phyloP scores from a whole-genome alignment of 2,329 filamentous ascomycete species.

The Cryphonectria parasitica region DNA sequence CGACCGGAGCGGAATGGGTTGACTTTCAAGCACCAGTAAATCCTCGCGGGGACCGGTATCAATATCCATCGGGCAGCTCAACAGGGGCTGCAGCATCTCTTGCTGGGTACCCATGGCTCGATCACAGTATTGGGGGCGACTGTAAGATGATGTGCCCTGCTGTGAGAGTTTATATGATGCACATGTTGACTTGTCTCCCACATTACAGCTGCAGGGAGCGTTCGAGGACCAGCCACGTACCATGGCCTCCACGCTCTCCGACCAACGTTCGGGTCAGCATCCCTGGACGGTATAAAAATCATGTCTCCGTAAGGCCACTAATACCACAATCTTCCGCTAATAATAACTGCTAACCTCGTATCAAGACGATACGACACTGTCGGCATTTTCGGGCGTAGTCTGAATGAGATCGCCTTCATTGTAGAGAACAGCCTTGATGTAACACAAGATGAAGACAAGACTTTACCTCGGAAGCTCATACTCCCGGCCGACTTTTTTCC shows the following conservation, averaged over 20 bases:
- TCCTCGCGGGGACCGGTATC: conserved; percentile 38
- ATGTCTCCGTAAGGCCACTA: conserved; percentile 22
- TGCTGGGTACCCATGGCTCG: conserved; percentile 34
- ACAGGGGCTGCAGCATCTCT: conserved; percentile 32
- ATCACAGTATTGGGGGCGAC: conserved; percentile 33
- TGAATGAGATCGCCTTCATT: conserved; percentile 15
- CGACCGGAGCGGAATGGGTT: conserved; percentile 28
- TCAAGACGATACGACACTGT: conserved; percentile 28
- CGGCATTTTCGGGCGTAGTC: conserved; percentile 19
- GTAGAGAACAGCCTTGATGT: conserved; percentile 20
- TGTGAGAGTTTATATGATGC: conserved; percentile 19
- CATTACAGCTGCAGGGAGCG: conserved; percentile 17
- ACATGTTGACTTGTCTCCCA: not conserved
- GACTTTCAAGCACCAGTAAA: conserved; percentile 37
- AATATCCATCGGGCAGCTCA: conserved; percentile 31
- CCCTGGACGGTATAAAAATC: conserved; percentile 15
- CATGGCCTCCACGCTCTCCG: conserved; percentile 26
- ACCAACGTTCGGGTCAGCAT: conserved; percentile 18
- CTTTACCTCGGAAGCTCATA: conserved; percentile 12
- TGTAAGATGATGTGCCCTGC: conserved; percentile 38
- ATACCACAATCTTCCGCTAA: too few species aligned
- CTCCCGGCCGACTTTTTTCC: conserved; percentile 26
- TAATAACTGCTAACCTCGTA: not conserved
- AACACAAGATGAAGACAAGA: not conserved
- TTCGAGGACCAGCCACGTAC: conserved; percentile 20